phyloP scores from a whole-genome alignment of 1,284 basidiomycete genomes.

The Cutaneotrichosporon sp. region DNA sequence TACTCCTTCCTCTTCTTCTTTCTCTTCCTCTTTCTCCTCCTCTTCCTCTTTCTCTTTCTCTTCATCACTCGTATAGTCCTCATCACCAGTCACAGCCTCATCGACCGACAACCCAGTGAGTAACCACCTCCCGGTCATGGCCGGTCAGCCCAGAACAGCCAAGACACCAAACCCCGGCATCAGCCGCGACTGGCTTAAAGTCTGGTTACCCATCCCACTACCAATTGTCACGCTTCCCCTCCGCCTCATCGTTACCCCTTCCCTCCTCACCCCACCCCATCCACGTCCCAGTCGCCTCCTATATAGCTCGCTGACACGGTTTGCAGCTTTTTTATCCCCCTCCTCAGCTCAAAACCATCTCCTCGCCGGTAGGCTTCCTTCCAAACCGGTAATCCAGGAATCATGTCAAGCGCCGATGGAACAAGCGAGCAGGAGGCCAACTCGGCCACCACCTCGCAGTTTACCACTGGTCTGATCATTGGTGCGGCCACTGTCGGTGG shows the following conservation, averaged over 20 bases:
- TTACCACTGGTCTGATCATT: conserved; percentile 44
- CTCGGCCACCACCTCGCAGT: conserved; percentile 33
- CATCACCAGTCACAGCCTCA: neutral
- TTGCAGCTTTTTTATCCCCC: neutral
- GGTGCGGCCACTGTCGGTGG: conserved; percentile 40
- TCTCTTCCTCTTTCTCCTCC: neutral
- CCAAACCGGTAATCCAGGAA: neutral
- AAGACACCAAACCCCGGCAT: too few species aligned
- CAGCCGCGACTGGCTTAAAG: too few species aligned
- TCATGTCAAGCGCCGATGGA: conserved; percentile 1
- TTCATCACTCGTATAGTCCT: neutral
- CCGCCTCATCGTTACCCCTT: neutral
- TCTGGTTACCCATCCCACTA: too few species aligned
- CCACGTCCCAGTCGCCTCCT: neutral
- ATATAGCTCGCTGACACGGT: neutral
- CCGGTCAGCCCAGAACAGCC: too few species aligned
- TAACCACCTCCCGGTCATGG: neutral
- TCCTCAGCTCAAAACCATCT: neutral
- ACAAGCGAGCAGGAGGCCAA: neutral
- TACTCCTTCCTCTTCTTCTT: neutral
- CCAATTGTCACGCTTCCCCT: neutral
- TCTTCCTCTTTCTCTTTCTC: neutral
- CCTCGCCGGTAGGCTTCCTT: neutral
- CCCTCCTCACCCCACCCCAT: neutral
- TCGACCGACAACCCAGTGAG: neutral